Evolutionary conservation across 192 early-diverging fungal species (phyloP).

Genomic region (Kappamyces sp.): DNA sequence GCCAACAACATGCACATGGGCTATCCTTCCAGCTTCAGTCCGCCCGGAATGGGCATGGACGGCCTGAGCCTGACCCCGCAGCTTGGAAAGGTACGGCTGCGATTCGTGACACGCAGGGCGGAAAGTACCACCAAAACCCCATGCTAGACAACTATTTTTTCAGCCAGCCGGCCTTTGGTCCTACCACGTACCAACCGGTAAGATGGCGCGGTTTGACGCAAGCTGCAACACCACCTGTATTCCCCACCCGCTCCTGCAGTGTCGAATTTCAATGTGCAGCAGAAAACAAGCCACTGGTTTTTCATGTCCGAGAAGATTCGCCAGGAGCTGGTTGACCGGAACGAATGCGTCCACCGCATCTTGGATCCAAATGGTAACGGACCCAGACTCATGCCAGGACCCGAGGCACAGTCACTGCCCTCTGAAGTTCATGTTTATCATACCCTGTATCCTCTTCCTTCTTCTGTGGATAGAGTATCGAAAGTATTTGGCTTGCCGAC

Average conservation of each 20-base stretch:
- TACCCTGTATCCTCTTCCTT: constrained; percentile 42
- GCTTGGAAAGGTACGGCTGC: no score
- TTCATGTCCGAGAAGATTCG: constrained; percentile 80
- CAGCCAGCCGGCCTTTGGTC: constrained; percentile 29
- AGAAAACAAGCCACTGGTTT: constrained; percentile 74
- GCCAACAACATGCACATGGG: no score
- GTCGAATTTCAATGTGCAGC: constrained; percentile 63
- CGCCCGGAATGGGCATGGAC: no score
- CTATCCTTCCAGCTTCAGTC: no score
- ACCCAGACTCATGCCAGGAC: constrained; percentile 21
- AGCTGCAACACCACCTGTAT: constrained; percentile 82
- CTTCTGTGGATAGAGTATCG: constrained; percentile 30
- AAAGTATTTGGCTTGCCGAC: constrained; percentile 65
- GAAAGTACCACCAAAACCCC: constrained; percentile 11
- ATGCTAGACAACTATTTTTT: constrained; percentile 6
- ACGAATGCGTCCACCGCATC: constrained; percentile 46
- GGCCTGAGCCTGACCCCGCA: no score
- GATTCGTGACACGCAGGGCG: constrained; percentile 7
- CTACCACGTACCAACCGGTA: constrained; percentile 33
- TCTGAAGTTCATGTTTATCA: constrained; percentile 84
- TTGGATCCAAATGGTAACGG: constrained; percentile 36
- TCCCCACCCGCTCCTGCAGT: constrained; percentile 62
- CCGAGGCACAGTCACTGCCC: constrained; percentile 37
- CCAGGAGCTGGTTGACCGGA: constrained; percentile 68
- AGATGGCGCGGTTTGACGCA: background rate